Conservation (phyloP, 441 rosid species). For the Croton laevigatus region DNA sequence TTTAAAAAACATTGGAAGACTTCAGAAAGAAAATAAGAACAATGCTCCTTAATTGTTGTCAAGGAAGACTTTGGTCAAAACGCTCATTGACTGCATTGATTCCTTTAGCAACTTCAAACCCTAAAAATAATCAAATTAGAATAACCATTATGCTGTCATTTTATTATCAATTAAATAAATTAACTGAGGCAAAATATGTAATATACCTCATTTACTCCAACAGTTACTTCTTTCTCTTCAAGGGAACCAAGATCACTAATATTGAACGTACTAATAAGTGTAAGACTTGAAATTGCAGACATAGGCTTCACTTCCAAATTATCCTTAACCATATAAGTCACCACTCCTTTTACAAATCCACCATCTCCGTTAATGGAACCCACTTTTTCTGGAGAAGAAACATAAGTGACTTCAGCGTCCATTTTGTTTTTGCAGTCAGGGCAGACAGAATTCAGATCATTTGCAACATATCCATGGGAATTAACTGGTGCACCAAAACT, state of each 20-base stretch:
- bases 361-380: not conserved
- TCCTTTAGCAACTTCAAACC: constrained; percentile 23
- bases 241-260: constrained; percentile 16
- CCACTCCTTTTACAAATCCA: constrained; percentile 31
- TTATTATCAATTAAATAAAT: no score
- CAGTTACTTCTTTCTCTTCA: constrained; percentile 15
- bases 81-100: constrained; percentile 22
- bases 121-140: not conserved
- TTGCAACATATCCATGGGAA: not conserved
- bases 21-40: no score
- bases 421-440: not conserved
- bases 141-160: no score
- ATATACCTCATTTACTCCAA: constrained; percentile 21
- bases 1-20: no score
- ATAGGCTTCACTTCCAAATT: constrained; percentile 18
- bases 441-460: not conserved
- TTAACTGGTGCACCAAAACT: no score
- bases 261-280: constrained; percentile 24
- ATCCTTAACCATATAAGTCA: constrained; percentile 12
- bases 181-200: not conserved
- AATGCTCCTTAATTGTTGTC: not conserved
- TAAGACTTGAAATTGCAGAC: constrained; percentile 24
- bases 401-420: not conserved
- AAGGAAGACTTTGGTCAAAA: constrained; percentile 15
- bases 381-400: not conserved